phyloP scores from a whole-genome alignment of 495 filamentous ascomycete species.

The Neurospora tetrasperma region DNA sequence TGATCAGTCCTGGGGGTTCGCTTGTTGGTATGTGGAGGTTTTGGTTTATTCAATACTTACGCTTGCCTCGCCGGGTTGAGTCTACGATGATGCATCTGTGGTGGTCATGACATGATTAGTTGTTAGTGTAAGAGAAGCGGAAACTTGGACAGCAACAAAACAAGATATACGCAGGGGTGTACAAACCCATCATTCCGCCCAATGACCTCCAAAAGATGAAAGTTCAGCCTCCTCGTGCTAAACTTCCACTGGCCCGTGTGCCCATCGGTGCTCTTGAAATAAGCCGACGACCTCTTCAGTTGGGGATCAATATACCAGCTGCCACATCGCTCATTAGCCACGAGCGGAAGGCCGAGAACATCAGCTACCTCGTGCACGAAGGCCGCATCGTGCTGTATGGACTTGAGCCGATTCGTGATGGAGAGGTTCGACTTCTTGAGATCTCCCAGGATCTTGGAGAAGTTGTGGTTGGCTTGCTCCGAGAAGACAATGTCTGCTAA shows the following conservation, averaged over 20 bases:
- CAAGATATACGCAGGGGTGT: background rate
- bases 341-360: slow-evolving; percentile 55
- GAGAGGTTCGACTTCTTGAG: slow-evolving; percentile 68
- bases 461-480: slow-evolving; percentile 41
- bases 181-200: slow-evolving; percentile 53
- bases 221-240: slow-evolving; percentile 70
- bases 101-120: slow-evolving; percentile 2
- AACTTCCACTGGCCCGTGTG: slow-evolving; percentile 86
- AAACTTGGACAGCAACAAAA: background rate
- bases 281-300: slow-evolving; percentile 57
- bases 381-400: slow-evolving; percentile 55
- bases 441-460: slow-evolving; percentile 42
- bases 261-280: slow-evolving; percentile 98
- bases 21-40: background rate
- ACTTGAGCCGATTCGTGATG: slow-evolving; percentile 66
- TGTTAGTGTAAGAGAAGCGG: background rate
- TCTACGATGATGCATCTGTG: slow-evolving; percentile 82
- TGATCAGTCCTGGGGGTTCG: background rate
- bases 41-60: slow-evolving; percentile 32
- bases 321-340: slow-evolving; percentile 89
- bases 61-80: slow-evolving; percentile 87
- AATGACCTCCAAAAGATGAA: slow-evolving; percentile 61
- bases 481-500: slow-evolving; percentile 40
- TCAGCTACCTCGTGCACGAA: slow-evolving; percentile 51
- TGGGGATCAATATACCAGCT: slow-evolving; percentile 83